Evolutionary conservation across 495 filamentous ascomycete species (phyloP).

Genomic region (Penicillium bialowiezense): DNA sequence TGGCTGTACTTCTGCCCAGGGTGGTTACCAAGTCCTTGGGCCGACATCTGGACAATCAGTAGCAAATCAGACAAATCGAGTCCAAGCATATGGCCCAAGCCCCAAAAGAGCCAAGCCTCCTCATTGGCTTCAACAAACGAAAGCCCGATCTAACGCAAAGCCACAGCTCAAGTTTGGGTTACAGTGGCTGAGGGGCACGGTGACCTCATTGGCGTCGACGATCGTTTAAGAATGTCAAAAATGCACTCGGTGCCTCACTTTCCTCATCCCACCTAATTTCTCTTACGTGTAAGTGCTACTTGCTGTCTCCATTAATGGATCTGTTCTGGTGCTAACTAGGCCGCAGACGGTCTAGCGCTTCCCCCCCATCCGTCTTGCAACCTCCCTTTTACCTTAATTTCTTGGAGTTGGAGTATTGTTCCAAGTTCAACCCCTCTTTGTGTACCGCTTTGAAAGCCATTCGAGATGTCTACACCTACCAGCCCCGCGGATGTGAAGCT

Average conservation of each 20-base stretch:
- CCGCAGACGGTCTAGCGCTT: slow-evolving; percentile 20
- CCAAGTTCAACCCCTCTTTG: no score
- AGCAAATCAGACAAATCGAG: background rate
- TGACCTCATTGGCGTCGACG: slow-evolving; percentile 23
- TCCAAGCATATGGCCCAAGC: background rate
- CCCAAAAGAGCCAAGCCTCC: no score
- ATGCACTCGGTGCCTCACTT: background rate
- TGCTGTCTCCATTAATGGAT: background rate
- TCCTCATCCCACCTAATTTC: background rate
- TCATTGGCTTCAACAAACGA: no score
- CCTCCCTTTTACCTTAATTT: background rate
- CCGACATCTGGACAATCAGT: background rate
- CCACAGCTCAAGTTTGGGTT: slow-evolving; percentile 2
- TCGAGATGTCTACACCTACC: slow-evolving; percentile 30
- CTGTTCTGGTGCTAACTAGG: slow-evolving; percentile 10
- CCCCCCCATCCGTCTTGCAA: slow-evolving; percentile 1
- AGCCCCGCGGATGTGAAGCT: slow-evolving; percentile 42
- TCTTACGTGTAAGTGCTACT: background rate
- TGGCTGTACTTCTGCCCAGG: background rate
- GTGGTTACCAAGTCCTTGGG: background rate
- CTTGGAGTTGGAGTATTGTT: no score
- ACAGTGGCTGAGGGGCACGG: slow-evolving; percentile 8
- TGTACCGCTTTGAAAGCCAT: no score
- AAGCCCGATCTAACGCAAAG: no score
- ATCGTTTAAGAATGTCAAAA: slow-evolving; percentile 15